Conservation (phyloP, 345 rosid genomes). For the Aquilaria yunnanensis region DNA sequence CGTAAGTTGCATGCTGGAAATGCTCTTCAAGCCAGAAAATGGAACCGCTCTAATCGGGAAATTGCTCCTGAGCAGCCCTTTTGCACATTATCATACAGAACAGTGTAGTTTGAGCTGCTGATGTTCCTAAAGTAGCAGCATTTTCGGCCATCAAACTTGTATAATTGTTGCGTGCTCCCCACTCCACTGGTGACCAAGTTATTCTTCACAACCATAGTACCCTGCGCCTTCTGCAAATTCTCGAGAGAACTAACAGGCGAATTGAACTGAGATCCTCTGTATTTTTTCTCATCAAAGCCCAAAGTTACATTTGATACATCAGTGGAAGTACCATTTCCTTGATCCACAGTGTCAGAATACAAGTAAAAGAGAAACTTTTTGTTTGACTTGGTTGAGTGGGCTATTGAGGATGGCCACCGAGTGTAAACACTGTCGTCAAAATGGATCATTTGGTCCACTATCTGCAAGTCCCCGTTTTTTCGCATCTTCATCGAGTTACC, state of each 20-base stretch:
- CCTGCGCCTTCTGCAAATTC: conserved; percentile 56
- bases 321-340: conserved; percentile 27
- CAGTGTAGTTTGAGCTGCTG: conserved; percentile 72
- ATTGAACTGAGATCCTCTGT: conserved; percentile 13
- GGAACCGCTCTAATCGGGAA: conserved; percentile 11
- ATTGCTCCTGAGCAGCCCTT: conserved; percentile 20
- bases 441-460: conserved; percentile 50
- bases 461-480: conserved; percentile 46
- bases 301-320: conserved; percentile 36
- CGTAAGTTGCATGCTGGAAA: no score
- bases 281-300: conserved; percentile 54
- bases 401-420: conserved; percentile 17
- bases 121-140: conserved; percentile 72
- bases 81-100: conserved; percentile 43
- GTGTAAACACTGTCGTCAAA: conserved; percentile 42
- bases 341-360: conserved; percentile 27
- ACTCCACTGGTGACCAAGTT: conserved; percentile 45
- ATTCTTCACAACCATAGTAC: conserved; percentile 46
- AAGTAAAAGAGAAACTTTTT: conserved; percentile 45
- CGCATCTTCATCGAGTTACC: conserved; percentile 51
- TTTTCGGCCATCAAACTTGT: conserved; percentile 34
- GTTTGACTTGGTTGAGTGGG: conserved; percentile 24
- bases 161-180: conserved; percentile 59
- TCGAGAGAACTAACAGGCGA: conserved; percentile 27
- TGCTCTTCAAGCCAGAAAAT: conserved; percentile 7